Conservation (phyloP, 2,329 filamentous ascomycete species). For the Zelopaecilomyces penicillatus region DNA sequence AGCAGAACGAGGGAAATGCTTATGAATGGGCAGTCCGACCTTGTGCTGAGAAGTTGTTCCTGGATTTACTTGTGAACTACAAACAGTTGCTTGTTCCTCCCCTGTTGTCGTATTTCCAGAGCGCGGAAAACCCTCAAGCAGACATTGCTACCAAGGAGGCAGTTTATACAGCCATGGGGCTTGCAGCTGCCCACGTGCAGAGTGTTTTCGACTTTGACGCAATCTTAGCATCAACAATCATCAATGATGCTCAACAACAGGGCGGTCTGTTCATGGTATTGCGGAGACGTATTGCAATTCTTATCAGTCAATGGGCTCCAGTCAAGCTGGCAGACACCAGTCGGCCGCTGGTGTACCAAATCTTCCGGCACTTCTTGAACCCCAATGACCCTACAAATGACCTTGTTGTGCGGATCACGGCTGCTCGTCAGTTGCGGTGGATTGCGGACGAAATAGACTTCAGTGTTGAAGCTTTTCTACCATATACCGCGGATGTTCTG, state of each 20-base stretch:
- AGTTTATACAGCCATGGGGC: slow-evolving; percentile 85
- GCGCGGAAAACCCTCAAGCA: slow-evolving; percentile 55
- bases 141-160: slow-evolving; percentile 86
- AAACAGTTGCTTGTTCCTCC: slow-evolving; percentile 73
- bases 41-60: slow-evolving; percentile 87
- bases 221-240: slow-evolving; percentile 67
- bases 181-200: slow-evolving; percentile 70
- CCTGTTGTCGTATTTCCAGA: slow-evolving; percentile 73
- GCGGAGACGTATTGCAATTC: slow-evolving; percentile 76
- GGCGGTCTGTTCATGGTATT: slow-evolving; percentile 66
- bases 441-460: slow-evolving; percentile 84
- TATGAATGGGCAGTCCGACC: slow-evolving; percentile 91
- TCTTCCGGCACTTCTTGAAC: slow-evolving; percentile 80
- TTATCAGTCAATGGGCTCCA: slow-evolving; percentile 83
- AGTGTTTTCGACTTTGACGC: slow-evolving; percentile 72
- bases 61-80: slow-evolving; percentile 84
- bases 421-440: slow-evolving; percentile 72
- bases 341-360: slow-evolving; percentile 70
- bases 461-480: slow-evolving; percentile 61
- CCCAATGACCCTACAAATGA: slow-evolving; percentile 74
- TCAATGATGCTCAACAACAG: slow-evolving; percentile 64
- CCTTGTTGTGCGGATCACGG: slow-evolving; percentile 83
- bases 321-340: slow-evolving; percentile 64
- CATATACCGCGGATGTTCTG: slow-evolving; percentile 67
- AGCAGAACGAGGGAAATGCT: slow-evolving; percentile 74